Conservation (phyloP, 805 yeast species). For the Candida golubevii region DNA sequence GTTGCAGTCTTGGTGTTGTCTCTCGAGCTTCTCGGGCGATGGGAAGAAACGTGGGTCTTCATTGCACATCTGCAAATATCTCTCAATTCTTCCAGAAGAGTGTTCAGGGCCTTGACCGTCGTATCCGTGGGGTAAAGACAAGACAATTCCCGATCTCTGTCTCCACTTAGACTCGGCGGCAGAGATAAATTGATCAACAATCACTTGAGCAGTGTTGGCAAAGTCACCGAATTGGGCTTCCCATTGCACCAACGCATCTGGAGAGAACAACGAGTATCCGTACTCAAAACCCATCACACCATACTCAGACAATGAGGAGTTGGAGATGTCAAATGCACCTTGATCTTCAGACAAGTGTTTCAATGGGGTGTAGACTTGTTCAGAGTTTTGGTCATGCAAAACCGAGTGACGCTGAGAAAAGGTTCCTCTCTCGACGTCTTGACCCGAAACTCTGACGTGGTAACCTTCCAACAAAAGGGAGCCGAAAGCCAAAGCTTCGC, state of each 20-base stretch:
- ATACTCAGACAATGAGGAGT: conserved; percentile 95
- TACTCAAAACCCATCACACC: conserved; percentile 99
- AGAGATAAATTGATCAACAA: conserved; percentile 92
- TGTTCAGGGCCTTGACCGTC: conserved; percentile 99
- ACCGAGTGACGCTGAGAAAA: conserved; percentile 99
- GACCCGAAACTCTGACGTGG: conserved; percentile 97
- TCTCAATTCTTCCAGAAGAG: conserved; percentile 94
- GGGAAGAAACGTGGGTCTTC: conserved; percentile 97
- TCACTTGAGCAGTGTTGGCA: conserved; percentile 98
- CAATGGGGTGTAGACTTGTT: conserved; percentile 79
- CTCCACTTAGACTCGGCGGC: conserved; percentile 98
- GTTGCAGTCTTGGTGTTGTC: conserved; percentile 99
- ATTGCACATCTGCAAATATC: conserved; percentile 91
- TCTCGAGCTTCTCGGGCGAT: conserved; percentile 74
- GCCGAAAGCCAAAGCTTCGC: conserved; percentile 98
- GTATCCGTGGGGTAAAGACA: conserved; percentile 97
- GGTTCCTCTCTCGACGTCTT: conserved; percentile 99
- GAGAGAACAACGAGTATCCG: conserved; percentile 96
- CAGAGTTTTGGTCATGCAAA: conserved; percentile 90
- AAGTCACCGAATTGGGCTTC: conserved; percentile 99
- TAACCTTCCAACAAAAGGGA: conserved; percentile 88
- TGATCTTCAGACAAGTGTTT: conserved; percentile 74
- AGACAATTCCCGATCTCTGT: conserved; percentile 94
- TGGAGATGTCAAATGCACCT: conserved; percentile 81
- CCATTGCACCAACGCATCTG: conserved; percentile 97